A percentile compares a stretch with the other conserved stretches of the same genome.
Conservation (phyloP, 1,284 basidiomycete species). For the Rugosomyces carneus region DNA sequence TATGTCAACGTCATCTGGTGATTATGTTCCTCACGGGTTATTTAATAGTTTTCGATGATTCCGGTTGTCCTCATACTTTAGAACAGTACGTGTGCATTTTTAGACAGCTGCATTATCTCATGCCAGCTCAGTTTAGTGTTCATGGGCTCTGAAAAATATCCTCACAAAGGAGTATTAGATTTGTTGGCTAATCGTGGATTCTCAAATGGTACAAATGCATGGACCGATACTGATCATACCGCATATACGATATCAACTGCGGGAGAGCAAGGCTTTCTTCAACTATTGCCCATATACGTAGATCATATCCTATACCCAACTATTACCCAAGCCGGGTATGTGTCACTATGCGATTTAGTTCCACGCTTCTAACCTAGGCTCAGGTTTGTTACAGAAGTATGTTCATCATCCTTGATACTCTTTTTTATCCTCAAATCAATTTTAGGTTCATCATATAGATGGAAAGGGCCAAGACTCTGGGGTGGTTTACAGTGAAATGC, state of each 20-base stretch:
- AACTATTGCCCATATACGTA: conserved; percentile 91
- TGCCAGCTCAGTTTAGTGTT: conserved; percentile 66
- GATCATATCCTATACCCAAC: conserved; percentile 98
- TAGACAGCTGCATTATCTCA: conserved; percentile 10
- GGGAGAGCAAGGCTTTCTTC: conserved; percentile 92
- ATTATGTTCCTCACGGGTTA: background rate
- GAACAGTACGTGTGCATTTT: conserved; percentile 62
- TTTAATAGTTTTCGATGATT: conserved; percentile 79
- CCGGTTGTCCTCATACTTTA: conserved; percentile 89
- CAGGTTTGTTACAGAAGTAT: conserved; percentile 83
- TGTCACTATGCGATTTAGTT: conserved; percentile 3
- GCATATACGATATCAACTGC: conserved; percentile 98
- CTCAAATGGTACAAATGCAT: conserved; percentile 87
- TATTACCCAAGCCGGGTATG: conserved; percentile 77
- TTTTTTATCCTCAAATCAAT: conserved; percentile 4
- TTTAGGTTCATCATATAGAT: conserved; percentile 88
- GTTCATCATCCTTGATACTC: conserved; percentile 1
- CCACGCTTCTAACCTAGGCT: background rate
- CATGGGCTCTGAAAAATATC: conserved; percentile 91
- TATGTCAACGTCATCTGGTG: background rate
- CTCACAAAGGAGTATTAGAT: conserved; percentile 97
- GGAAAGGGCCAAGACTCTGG: conserved; percentile 88
- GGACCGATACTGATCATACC: conserved; percentile 84
- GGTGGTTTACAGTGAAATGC: conserved; percentile 98
- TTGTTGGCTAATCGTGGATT: conserved; percentile 96